Base-by-base conservation (phyloP, 2,329 filamentous ascomycete species). In the Fusarium penzigii region DNA sequence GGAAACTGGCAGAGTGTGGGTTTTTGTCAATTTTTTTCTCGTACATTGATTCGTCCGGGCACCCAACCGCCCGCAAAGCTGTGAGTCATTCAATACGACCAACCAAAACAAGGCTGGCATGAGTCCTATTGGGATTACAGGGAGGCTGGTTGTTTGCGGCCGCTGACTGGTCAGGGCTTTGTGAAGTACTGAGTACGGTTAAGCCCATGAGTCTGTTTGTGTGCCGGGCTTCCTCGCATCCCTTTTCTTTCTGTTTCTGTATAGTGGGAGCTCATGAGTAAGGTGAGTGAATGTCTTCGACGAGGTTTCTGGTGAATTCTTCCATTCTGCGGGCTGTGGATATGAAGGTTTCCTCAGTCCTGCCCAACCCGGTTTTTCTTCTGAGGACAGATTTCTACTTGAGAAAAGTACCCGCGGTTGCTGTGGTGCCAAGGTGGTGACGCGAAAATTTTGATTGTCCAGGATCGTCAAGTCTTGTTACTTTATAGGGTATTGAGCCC, bases 391-490 rank as follows among this genome's bases (percentile, higher is more conserved):
- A 52, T 56, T 59, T 52, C 39, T 46, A 17, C 51, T 55, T 48
- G 55, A 47, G 42, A 59, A 38, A 7, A 25, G 20, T 25, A 25
- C 20, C 51, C 45, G 48, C 47, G 51, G 49, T 45, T 50, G 53
- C 40, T 50, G 51, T 61, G 52, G 46, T 46, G 44, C 57, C 59
- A 46, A 56, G 51, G 20, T 62, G 58, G 63, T 62, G 53, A 65
- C 62, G 58, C 63, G 55, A 67, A 70, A 70, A 64, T 64, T 67
- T 62, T 56, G 59, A 65, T 62, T 57, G 55, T 57, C 59, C 54
- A 53, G 62, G 64, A 65, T 70, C 66, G 54, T 44, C 64, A 54
- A 63, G 63, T 65, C 58, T 40, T 41, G 55, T 51, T 66, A 63
- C 69, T 58, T 64, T 49, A 58, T 63, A 58, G 56, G 57, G 59